Evolutionary conservation across 495 filamentous ascomycete genomes (phyloP), one percentile per base, ranked within the genome.

Genomic region (Aspergillus cristatus): DNA sequence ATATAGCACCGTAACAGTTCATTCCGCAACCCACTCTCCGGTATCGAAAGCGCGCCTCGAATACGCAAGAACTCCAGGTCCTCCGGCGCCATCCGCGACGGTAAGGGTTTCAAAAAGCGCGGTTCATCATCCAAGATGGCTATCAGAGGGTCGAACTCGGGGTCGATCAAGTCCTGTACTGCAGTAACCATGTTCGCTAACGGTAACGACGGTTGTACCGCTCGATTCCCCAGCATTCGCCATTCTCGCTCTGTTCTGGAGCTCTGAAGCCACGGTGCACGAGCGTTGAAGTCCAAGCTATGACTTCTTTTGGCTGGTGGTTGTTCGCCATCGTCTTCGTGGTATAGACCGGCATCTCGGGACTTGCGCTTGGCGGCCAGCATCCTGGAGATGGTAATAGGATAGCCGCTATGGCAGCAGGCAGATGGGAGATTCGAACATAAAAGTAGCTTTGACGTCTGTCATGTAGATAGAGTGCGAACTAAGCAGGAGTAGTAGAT

Each of bases 1-100:
- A 87, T 68, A 60, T 86, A 90, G 7, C 75, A 75, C 34, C 74
- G 70, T 1, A 93, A 58, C 17, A 90, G 57, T 40, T 82, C 84
- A 59, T 76, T 82, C 47, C 84, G 77, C 35, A 89, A 52, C 0
- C 64, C 61, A 25, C 62, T 63, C 35, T 74, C 70, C 0, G 86
- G 86, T 15, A 90, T 65, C 1, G 72, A 67, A 24, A 93, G 56
- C 1, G 84, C 86, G 0, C 81, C 83, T 47, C 87, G 86, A 45
- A 73, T 75, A 15, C 70, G 67, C 37, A 91, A 67, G 48, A 84
- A 88, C 26, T 75, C 68, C 31, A 87, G 54, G 54, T 91, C 85
- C 38, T 86, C 82, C 3, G 71, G 61, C 0, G 72, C 67, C 36
- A 88, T 79, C 24, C 73, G 70, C 31, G 49, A 34, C 0, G 62